phyloP scores from a whole-genome alignment of 2,329 filamentous ascomycete species.

The Huntiella omanensis region DNA sequence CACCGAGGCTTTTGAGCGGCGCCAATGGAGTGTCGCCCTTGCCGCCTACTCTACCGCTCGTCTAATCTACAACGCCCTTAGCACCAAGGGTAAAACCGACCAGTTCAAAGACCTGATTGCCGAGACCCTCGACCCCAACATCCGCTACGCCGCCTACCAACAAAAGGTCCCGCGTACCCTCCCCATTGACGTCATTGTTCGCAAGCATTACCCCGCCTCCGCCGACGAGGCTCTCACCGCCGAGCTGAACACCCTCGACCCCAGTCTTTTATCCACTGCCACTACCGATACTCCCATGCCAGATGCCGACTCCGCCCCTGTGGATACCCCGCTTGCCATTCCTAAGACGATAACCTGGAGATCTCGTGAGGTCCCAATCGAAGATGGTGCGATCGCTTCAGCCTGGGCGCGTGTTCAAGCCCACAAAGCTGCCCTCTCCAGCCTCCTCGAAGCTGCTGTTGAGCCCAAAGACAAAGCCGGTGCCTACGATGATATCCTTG shows the following conservation, averaged over 20 bases:
- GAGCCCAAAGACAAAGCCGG: constrained; percentile 52
- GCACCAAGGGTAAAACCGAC: constrained; percentile 44
- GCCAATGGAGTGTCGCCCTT: constrained; percentile 65
- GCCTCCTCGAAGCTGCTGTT: constrained; percentile 20
- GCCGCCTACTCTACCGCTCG: constrained; percentile 56
- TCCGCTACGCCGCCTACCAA: constrained; percentile 88
- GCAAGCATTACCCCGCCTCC: constrained; percentile 50
- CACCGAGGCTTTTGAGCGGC: constrained; percentile 68
- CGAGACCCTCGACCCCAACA: constrained; percentile 76
- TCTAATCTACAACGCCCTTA: constrained; percentile 65
- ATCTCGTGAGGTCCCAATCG: constrained; percentile 65
- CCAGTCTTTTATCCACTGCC: constrained; percentile 45
- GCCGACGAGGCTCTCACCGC: constrained; percentile 42
- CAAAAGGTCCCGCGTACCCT: constrained; percentile 71
- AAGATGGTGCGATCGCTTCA: constrained; percentile 80
- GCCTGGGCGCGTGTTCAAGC: constrained; percentile 49
- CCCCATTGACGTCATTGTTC: constrained; percentile 60
- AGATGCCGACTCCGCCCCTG: constrained; percentile 29
- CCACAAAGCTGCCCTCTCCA: constrained; percentile 23
- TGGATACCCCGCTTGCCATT: constrained; percentile 26
- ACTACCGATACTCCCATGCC: constrained; percentile 20
- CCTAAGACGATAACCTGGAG: constrained; percentile 74
- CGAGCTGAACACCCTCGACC: constrained; percentile 52
- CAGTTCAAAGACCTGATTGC: constrained; percentile 71
- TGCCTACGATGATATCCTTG: constrained; percentile 80